Conservation (phyloP, 768 basidiomycete genomes). For the Plicaturopsis crispa region DNA sequence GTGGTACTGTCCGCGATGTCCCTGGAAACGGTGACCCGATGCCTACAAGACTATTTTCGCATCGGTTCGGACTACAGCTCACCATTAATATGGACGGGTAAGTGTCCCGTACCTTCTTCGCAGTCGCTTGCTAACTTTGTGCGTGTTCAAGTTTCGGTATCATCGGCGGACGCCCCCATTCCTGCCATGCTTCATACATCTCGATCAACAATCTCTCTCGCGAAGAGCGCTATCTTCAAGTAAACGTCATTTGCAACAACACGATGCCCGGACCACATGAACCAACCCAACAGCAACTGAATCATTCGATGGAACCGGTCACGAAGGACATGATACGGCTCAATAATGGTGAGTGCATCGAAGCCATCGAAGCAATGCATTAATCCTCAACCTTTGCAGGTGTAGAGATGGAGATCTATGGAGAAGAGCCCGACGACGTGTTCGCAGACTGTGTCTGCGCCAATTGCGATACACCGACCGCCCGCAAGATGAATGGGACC, state of each 20-base stretch:
- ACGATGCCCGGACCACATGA: slow-evolving; percentile 20
- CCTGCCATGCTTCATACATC: slow-evolving; percentile 16
- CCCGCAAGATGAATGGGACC: slow-evolving; percentile 17
- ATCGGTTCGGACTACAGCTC: slow-evolving; percentile 16
- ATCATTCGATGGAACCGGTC: slow-evolving; percentile 14
- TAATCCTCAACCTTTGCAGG: slow-evolving; percentile 12
- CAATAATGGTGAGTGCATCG: slow-evolving; percentile 14
- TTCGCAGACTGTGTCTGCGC: slow-evolving; percentile 18
- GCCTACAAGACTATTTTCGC: slow-evolving; percentile 3
- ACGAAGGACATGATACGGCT: slow-evolving; percentile 12
- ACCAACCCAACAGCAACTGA: slow-evolving; percentile 17
- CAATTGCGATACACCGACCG: slow-evolving; percentile 20
- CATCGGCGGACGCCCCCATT: slow-evolving; percentile 16
- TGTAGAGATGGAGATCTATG: slow-evolving; percentile 17
- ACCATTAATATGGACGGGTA: slow-evolving; percentile 20
- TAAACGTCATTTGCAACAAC: slow-evolving; percentile 13
- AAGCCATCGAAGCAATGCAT: not conserved
- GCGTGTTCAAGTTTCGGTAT: slow-evolving; percentile 16
- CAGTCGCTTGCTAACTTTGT: slow-evolving; percentile 1
- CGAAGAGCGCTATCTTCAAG: slow-evolving; percentile 11
- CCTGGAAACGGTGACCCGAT: not conserved
- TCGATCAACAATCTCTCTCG: slow-evolving; percentile 15
- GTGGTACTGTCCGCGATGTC: slow-evolving; percentile 10
- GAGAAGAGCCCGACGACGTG: slow-evolving; percentile 8
- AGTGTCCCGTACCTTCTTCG: slow-evolving; percentile 1